Conservation (phyloP, 176 grass and related monocot species). For the Zizania latifolia region DNA sequence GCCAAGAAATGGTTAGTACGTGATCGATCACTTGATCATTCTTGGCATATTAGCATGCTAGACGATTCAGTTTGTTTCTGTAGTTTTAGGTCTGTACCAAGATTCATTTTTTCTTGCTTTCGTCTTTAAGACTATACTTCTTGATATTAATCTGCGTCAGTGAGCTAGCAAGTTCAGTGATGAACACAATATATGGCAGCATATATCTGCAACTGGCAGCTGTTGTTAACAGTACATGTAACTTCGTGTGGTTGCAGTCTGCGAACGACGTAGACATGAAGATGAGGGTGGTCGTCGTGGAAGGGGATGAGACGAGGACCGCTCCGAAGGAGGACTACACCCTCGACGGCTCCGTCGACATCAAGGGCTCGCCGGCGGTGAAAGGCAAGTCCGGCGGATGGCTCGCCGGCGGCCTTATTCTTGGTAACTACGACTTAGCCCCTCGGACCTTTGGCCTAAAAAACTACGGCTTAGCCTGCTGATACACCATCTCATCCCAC, state of each 20-base stretch:
- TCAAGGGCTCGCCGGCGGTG: slow-evolving; percentile 55
- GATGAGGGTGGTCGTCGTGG: slow-evolving; percentile 36
- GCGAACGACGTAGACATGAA: slow-evolving; percentile 32
- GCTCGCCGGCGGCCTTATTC: slow-evolving; percentile 65
- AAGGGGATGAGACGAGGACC: slow-evolving; percentile 21
- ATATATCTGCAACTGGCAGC: not conserved
- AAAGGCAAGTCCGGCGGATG: slow-evolving; percentile 71
- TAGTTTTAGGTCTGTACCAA: not conserved
- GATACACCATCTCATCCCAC: not conserved
- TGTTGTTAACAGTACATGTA: not conserved
- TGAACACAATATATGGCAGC: not conserved
- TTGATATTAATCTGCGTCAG: too few relatives aligned
- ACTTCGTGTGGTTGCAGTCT: slow-evolving; percentile 29
- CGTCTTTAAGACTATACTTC: not conserved
- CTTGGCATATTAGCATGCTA: not conserved
- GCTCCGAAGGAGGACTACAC: slow-evolving; percentile 47
- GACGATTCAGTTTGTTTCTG: not conserved
- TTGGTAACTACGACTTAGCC: slow-evolving; percentile 61
- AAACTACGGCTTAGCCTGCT: too few relatives aligned
- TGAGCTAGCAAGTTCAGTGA: too few relatives aligned
- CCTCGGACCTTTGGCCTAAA: too few relatives aligned
- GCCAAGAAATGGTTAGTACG: slow-evolving; percentile 43
- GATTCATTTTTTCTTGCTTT: not conserved
- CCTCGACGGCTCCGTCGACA: slow-evolving; percentile 65
- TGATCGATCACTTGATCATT: not conserved